phyloP scores from a whole-genome alignment of 371 early-diverging fungal genomes.

The Chytridiales sp. region DNA sequence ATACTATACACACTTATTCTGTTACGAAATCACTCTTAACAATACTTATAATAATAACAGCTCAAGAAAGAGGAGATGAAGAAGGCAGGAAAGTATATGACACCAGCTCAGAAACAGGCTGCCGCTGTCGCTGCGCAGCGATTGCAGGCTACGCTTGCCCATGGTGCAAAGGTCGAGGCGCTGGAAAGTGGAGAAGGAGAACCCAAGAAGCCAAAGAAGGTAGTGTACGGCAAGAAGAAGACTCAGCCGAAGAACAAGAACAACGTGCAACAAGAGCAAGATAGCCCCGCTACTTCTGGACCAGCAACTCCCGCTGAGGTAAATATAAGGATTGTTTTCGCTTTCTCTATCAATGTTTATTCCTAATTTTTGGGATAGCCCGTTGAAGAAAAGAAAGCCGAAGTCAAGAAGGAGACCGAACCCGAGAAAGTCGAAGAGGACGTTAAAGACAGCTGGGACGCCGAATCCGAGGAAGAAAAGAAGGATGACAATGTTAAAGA shows the following conservation, averaged over 20 bases:
- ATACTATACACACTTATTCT: background rate
- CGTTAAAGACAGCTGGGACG: constrained; percentile 43
- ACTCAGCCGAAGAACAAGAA: constrained; percentile 33
- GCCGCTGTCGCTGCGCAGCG: constrained; percentile 70
- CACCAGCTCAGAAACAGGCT: constrained; percentile 90
- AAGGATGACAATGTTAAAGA: constrained; percentile 41
- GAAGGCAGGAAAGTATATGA: constrained; percentile 88
- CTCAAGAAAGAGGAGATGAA: constrained; percentile 84
- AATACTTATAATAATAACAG: constrained; percentile 28
- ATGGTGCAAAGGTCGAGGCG: constrained; percentile 74
- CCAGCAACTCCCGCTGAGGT: no score
- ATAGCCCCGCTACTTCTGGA: no score
- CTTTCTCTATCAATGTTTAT: no score
- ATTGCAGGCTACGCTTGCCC: constrained; percentile 73
- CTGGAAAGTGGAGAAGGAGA: constrained; percentile 47
- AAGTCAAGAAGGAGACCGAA: constrained; percentile 64
- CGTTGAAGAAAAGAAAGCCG: constrained; percentile 47
- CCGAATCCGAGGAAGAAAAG: constrained; percentile 38
- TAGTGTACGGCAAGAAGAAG: constrained; percentile 56
- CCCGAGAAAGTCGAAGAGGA: constrained; percentile 30
- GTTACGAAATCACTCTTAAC: background rate
- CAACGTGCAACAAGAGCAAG: no score
- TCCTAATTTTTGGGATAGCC: no score
- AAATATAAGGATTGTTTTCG: no score
- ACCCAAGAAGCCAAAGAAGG: constrained; percentile 43